Evolutionary conservation across 1,139 yeast species (phyloP), one percentile per base, ranked within the genome.

Genomic region (Citeromyces hawaiiensis): DNA sequence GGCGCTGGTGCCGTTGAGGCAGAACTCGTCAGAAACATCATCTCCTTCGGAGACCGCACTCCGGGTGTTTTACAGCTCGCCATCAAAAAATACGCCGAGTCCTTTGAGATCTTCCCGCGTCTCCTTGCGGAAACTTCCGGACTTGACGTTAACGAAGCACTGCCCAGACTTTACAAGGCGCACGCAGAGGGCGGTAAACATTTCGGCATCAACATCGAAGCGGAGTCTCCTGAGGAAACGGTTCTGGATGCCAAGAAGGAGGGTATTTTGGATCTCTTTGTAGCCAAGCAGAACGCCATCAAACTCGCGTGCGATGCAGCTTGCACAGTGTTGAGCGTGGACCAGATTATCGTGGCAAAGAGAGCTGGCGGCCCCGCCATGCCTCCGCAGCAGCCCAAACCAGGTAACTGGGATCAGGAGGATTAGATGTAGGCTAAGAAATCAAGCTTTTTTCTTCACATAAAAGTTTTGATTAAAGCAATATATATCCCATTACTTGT

Each of bases 1-100:
- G 98, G 98, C 46, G 98, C 98, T 0, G 98, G 98, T 51, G 91
- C 96, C 14, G 71, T 83, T n/a, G 98, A 91, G 62, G 82, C 86
- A 40, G 96, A 87, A 55, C 68, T 91, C 41, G 88, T 87, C 40
- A 74, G 82, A 48, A 70, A 79, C 53, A 70, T 88, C 44, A 83
- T 87, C 16, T 76, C 75, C 44, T 83, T 76, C 54, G 98, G 97
- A 48, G 98, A 91, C 57, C 75, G 72, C 52, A 91, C 97, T 1
- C 94, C 98, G 13, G 98, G 97, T 36, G 68, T 88, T 46, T 61
- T 86, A 51, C 98, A 88, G 61, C 73, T 91, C 47, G 96, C 97
- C 39, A 91, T 91, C 53, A 91, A 91, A 64, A 82, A 83, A 54
- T 91, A 78, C 60, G 98, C 96, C 14, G 80, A 82, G 53, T 95